phyloP scores from a whole-genome alignment of 768 basidiomycete species.

The Lentinula aciculospora region DNA sequence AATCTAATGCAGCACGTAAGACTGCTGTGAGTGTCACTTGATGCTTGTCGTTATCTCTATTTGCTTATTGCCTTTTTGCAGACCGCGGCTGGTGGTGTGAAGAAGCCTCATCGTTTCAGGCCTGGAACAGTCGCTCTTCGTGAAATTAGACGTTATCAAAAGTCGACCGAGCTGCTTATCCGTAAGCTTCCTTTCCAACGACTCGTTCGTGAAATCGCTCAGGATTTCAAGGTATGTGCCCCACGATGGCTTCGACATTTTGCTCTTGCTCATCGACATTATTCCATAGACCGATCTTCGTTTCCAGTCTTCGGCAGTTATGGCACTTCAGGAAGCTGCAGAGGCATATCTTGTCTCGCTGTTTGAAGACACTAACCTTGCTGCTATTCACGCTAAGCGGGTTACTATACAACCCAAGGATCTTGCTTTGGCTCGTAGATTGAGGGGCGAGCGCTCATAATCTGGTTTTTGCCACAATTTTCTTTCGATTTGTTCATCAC shows the following conservation, averaged over 20 bases:
- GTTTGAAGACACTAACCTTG: slow-evolving; percentile 80
- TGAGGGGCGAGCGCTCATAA: slow-evolving; percentile 76
- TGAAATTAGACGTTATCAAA: slow-evolving; percentile 87
- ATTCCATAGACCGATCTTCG: slow-evolving; percentile 62
- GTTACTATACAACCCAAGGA: slow-evolving; percentile 86
- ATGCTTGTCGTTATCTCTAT: not conserved
- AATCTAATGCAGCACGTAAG: slow-evolving; percentile 40
- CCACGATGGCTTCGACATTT: not conserved
- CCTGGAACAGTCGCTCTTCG: slow-evolving; percentile 85
- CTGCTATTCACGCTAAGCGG: slow-evolving; percentile 84
- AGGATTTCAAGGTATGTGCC: slow-evolving; percentile 80
- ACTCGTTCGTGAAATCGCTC: slow-evolving; percentile 84
- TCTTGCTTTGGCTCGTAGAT: slow-evolving; percentile 70
- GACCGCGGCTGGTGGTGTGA: slow-evolving; percentile 77
- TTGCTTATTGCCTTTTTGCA: slow-evolving; percentile 11
- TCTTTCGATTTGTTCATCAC: slow-evolving; percentile 12
- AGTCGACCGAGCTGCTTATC: slow-evolving; percentile 82
- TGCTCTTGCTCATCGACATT: slow-evolving; percentile 8
- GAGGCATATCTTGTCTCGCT: slow-evolving; percentile 78
- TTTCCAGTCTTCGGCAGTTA: slow-evolving; percentile 88
- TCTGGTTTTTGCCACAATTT: slow-evolving; percentile 8
- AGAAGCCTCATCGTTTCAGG: slow-evolving; percentile 88
- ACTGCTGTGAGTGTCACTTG: slow-evolving; percentile 37
- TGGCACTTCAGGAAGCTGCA: slow-evolving; percentile 83
- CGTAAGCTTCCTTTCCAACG: slow-evolving; percentile 90